Base-by-base conservation (phyloP, 176 grass and related monocot genomes). In the Carex scoparia region DNA sequence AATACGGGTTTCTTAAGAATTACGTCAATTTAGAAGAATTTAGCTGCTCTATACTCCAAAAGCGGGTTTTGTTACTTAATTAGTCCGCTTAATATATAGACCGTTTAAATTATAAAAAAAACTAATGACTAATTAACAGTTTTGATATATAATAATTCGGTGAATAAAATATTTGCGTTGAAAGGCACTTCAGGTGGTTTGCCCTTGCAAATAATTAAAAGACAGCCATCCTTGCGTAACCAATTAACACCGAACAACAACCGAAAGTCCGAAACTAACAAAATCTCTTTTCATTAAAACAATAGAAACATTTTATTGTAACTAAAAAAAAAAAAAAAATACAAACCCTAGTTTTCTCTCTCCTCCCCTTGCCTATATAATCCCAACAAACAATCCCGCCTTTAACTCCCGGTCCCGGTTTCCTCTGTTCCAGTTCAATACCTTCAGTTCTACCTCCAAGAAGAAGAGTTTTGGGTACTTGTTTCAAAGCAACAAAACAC, bases 331-430 rank as follows among this genome's bases (percentile, higher is more conserved):
- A 7, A 18, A 69, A 69, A 35, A 35, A 55, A 69, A 69, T 10
- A 27, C 9, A 83, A 69, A 69, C 63, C 81, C 63, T 83, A 83
- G 23, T 83, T 83, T 61, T 69, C 81, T 83, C 27, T 65, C 44
- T 83, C 38, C 40, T 68, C 19, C 27, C 38, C 46, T 27, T 82
- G 60, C 81, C 81, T 83, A 83, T 83, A 83, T 83, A 83, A 48
- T 35, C 81, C 63, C 81, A 44, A 83, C 63, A 69, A 68, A 83
- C 23, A 55, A 40, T 16, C 40, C 80, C 63, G 81, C 81, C 44
- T 69, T 54, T 69, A 33, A 3, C 28, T 83, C 61, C 7, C 81
- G 44, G 18, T 54, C 11, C 65, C 38, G 12, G 61, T 81, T 44
- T 81, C n/a, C 61, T 63, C 59, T 46, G 31, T 44, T 61, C 59